Percentiles rank a stretch among this genome's conserved stretches.
phyloP scores from a whole-genome alignment of 78 protist species.

The Dictyostelium intermedium region DNA sequence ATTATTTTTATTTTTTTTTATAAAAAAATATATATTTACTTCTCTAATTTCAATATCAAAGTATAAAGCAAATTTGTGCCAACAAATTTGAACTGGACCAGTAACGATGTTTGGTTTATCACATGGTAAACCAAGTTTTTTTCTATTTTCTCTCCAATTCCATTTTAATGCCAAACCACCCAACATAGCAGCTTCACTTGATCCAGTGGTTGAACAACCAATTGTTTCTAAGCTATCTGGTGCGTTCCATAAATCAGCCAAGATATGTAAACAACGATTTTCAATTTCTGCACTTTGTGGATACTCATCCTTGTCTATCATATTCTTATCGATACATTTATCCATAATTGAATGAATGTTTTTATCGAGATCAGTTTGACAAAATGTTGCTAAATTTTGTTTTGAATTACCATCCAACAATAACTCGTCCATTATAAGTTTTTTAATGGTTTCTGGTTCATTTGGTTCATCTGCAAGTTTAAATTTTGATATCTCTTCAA shows the following conservation, averaged over 20 bases:
- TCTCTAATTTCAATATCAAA: slow-evolving; percentile 62
- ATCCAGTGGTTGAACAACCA: slow-evolving; percentile 47
- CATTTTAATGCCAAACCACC: slow-evolving; percentile 38
- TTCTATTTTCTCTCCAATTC: slow-evolving; percentile 46
- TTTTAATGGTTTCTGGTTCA: slow-evolving; percentile 2
- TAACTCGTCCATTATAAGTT: slow-evolving; percentile 28
- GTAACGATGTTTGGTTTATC: slow-evolving; percentile 55
- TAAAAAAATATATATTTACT: neutral
- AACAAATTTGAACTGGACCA: slow-evolving; percentile 71
- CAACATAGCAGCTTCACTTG: slow-evolving; percentile 47
- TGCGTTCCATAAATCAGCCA: slow-evolving; percentile 35
- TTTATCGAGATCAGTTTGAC: slow-evolving; percentile 27
- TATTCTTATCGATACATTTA: slow-evolving; percentile 16
- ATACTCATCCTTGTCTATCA: slow-evolving; percentile 47
- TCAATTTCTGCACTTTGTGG: slow-evolving; percentile 52
- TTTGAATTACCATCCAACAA: slow-evolving; percentile 25
- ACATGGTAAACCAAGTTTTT: slow-evolving; percentile 3
- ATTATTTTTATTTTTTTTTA: too few relatives aligned
- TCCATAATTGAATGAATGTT: slow-evolving; percentile 14
- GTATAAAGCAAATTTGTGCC: slow-evolving; percentile 62
- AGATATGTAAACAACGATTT: slow-evolving; percentile 32
- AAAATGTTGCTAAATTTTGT: slow-evolving; percentile 36
- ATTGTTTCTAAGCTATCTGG: neutral
- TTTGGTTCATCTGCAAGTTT: slow-evolving; percentile 9
- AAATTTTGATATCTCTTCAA: neutral